Percentiles rank a stretch among this genome's conserved stretches.
phyloP scores from a whole-genome alignment of 2,329 filamentous ascomycete genomes.

The Ophiobolus disseminans region DNA sequence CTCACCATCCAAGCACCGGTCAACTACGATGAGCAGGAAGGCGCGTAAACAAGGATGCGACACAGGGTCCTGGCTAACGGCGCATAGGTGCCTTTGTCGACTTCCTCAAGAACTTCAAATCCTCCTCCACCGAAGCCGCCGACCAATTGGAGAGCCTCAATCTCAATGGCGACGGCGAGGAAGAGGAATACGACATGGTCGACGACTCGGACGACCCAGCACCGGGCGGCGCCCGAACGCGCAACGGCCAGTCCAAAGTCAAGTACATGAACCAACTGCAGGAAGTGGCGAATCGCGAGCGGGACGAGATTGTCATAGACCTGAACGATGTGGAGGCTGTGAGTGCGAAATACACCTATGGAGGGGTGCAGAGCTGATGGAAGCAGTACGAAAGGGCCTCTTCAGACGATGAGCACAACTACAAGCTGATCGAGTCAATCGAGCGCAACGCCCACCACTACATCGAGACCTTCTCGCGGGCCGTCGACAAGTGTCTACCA shows the following conservation, averaged over 20 bases:
- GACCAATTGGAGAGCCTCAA: constrained; percentile 84
- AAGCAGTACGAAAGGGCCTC: constrained; percentile 75
- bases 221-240: constrained; percentile 53
- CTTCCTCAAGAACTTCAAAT: constrained; percentile 90
- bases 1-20: constrained; percentile 79
- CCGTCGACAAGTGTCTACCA: constrained; percentile 87
- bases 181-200: constrained; percentile 93
- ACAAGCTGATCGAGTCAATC: constrained; percentile 81
- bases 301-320: constrained; percentile 82
- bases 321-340: constrained; percentile 84
- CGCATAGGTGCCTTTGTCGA: constrained; percentile 78
- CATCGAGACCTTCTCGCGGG: constrained; percentile 86
- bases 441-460: constrained; percentile 94
- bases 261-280: constrained; percentile 93
- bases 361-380: constrained; percentile 18
- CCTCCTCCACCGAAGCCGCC: constrained; percentile 72
- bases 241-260: constrained; percentile 63
- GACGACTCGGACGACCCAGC: constrained; percentile 73
- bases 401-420: constrained; percentile 64
- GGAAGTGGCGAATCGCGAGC: constrained; percentile 80
- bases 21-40: constrained; percentile 86
- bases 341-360: constrained; percentile 40
- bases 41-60: constrained; percentile 58
- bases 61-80: constrained; percentile 42
- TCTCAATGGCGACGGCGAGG: constrained; percentile 84